These are phyloP conservation scores for Botrytis byssoidea DNA, from an alignment of 2,329 filamentous ascomycete species.

Conservation along the genomic window DNA sequence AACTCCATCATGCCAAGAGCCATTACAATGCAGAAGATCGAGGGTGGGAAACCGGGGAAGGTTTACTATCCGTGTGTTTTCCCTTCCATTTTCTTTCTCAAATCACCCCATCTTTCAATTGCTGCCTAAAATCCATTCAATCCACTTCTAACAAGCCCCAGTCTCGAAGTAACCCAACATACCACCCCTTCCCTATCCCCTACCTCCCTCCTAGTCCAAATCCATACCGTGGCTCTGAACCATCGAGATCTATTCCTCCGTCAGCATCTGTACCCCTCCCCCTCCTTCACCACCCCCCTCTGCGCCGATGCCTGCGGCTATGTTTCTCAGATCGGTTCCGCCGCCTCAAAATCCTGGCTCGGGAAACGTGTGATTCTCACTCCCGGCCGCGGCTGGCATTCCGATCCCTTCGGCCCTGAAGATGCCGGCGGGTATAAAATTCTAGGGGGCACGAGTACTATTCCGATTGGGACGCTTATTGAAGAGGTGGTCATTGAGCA, in stretches of 20 bases:
- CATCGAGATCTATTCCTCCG: constrained; percentile 95
- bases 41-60: constrained; percentile 75
- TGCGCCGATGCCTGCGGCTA: constrained; percentile 79
- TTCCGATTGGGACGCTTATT: constrained; percentile 67
- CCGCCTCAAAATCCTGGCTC: constrained; percentile 49
- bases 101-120: constrained; percentile 24
- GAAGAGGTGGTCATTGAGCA: constrained; percentile 71
- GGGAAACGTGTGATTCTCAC: constrained; percentile 75
- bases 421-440: constrained; percentile 59
- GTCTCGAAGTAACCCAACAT: constrained; percentile 57
- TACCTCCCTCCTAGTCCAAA: constrained; percentile 69
- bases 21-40: constrained; percentile 57
- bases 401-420: constrained; percentile 72
- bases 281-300: constrained; percentile 74
- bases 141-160: constrained; percentile 18
- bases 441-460: constrained; percentile 65
- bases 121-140: background rate
- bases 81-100: constrained; percentile 30
- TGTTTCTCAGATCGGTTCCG: constrained; percentile 63
- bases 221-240: constrained; percentile 82
- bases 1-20: constrained; percentile 33
- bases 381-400: constrained; percentile 75
- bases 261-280: constrained; percentile 84
- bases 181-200: constrained; percentile 62
- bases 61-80: constrained; percentile 87